Conservation (phyloP, 345 rosid species). For the Gossypium herbaceum region DNA sequence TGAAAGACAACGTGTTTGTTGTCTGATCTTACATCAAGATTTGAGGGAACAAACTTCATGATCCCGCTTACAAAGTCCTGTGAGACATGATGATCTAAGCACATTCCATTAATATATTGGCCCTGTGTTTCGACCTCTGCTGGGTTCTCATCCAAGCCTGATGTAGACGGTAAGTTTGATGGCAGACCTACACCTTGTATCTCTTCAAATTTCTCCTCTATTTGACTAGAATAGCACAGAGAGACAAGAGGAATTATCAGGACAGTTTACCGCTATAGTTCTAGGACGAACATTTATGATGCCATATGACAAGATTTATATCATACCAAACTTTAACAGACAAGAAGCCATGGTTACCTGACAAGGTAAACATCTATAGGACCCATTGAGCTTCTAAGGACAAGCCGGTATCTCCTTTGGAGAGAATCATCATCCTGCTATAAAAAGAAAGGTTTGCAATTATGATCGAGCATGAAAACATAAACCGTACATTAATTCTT, state of each 20-base stretch:
- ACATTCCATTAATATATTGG: slow-evolving; percentile 41
- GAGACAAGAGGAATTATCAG: neutral
- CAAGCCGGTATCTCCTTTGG: too few species aligned
- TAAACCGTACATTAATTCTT: too few species aligned
- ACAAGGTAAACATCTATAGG: slow-evolving; percentile 94
- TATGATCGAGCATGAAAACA: too few species aligned
- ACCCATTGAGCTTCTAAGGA: slow-evolving; percentile 63
- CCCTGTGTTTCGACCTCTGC: slow-evolving; percentile 43
- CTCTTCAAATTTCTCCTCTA: slow-evolving; percentile 89
- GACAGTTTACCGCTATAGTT: neutral
- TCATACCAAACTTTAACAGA: neutral
- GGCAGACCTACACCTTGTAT: slow-evolving; percentile 55
- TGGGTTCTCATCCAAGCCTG: slow-evolving; percentile 42
- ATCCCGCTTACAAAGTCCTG: slow-evolving; percentile 84
- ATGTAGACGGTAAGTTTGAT: slow-evolving; percentile 47
- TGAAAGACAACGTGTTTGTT: neutral
- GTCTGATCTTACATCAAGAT: slow-evolving; percentile 65
- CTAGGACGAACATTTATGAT: neutral
- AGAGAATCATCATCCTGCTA: too few species aligned
- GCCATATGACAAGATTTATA: neutral
- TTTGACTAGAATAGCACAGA: slow-evolving; percentile 45
- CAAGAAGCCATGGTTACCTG: slow-evolving; percentile 50
- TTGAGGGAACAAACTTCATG: slow-evolving; percentile 92
- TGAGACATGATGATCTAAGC: slow-evolving; percentile 50
- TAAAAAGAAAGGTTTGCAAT: too few species aligned